Evolutionary conservation across 2,329 filamentous ascomycete species (phyloP).

Genomic region (Mariannaea sp.): DNA sequence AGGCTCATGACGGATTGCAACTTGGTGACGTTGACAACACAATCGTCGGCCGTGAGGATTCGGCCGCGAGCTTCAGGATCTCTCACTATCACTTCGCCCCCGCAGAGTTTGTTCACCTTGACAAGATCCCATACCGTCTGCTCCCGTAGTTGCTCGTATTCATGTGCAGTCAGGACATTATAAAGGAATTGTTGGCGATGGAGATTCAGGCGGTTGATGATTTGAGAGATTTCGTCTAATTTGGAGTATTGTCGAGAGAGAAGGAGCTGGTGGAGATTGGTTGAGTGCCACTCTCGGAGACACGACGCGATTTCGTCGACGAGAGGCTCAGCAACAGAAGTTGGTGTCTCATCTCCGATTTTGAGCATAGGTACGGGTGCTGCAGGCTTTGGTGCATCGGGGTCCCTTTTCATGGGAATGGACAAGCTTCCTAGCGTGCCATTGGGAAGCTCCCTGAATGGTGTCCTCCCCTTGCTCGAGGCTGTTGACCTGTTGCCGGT

Average conservation of each 20-base stretch:
- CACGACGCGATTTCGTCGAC: slow-evolving; percentile 98
- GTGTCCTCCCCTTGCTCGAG: slow-evolving; percentile 36
- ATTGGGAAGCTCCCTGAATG: slow-evolving; percentile 47
- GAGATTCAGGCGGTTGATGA: slow-evolving; percentile 83
- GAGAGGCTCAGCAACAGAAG: slow-evolving; percentile 83
- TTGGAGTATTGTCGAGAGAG: slow-evolving; percentile 80
- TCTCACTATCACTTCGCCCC: slow-evolving; percentile 91
- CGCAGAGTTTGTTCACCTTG: slow-evolving; percentile 90
- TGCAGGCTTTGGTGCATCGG: slow-evolving; percentile 74
- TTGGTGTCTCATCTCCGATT: slow-evolving; percentile 95
- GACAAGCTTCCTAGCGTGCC: slow-evolving; percentile 51
- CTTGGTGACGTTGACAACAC: slow-evolving; percentile 86
- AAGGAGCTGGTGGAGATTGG: slow-evolving; percentile 89
- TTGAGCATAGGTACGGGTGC: slow-evolving; percentile 97
- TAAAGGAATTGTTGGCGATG: slow-evolving; percentile 89
- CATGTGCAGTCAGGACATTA: slow-evolving; percentile 86
- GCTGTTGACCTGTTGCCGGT: slow-evolving; percentile 38
- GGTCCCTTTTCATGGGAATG: slow-evolving; percentile 61
- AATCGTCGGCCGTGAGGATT: slow-evolving; percentile 89
- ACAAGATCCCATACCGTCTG: slow-evolving; percentile 96
- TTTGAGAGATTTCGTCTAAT: slow-evolving; percentile 78
- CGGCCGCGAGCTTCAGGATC: slow-evolving; percentile 83
- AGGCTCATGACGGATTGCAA: slow-evolving; percentile 96
- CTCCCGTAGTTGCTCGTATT: slow-evolving; percentile 80
- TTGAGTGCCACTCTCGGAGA: slow-evolving; percentile 96